A percentile compares a stretch with the other conserved stretches of the same genome.
phyloP scores from a whole-genome alignment of 2,329 filamentous ascomycete genomes.

The Penicillium occitanis region DNA sequence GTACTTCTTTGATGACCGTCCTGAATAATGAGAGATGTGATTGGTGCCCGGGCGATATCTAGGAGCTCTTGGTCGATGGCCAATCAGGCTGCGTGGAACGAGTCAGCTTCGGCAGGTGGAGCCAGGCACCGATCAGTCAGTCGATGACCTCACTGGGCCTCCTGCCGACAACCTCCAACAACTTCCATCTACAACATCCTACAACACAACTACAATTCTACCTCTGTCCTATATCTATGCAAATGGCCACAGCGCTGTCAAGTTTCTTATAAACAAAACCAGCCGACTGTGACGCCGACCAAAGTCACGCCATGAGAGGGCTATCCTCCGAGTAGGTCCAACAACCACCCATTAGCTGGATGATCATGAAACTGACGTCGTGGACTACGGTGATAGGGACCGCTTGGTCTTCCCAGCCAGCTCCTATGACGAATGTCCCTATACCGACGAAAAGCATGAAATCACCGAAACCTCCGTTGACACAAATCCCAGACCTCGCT shows the following conservation, averaged over 20 bases:
- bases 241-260: neutral
- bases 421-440: neutral
- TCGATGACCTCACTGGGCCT: neutral
- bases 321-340: neutral
- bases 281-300: neutral
- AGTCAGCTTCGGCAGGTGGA: neutral
- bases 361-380: neutral
- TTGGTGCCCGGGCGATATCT: conserved; percentile 2
- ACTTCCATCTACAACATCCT: neutral
- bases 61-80: too few species aligned
- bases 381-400: neutral
- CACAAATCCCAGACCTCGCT: neutral
- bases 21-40: neutral
- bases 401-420: neutral
- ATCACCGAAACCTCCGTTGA: neutral
- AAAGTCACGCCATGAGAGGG: neutral
- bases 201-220: neutral
- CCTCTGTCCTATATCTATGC: neutral
- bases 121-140: neutral
- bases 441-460: conserved; percentile 7
- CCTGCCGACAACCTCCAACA: neutral
- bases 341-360: neutral
- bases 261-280: neutral
- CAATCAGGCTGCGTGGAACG: neutral
- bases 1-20: neutral